Percentiles rank a stretch among this genome's conserved stretches.
Evolutionary conservation across 1,284 basidiomycete species (phyloP).

Genomic region (Hymenochaete sp.): DNA sequence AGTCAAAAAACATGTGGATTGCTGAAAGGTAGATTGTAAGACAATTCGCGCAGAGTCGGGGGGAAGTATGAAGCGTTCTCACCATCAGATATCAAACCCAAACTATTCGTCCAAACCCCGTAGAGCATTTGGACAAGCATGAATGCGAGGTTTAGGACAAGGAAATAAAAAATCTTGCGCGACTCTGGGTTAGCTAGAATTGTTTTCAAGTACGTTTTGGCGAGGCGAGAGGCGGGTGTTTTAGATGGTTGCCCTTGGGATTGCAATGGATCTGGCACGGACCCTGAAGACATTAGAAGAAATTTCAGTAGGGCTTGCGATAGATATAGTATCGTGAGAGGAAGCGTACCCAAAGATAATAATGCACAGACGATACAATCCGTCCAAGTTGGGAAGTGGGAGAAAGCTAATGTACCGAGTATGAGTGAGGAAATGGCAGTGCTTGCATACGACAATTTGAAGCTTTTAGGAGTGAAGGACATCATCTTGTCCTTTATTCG

Average conservation of each 20-base stretch:
- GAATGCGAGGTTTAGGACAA: constrained; percentile 89
- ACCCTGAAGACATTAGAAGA: constrained; percentile 33
- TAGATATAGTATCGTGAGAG: not conserved
- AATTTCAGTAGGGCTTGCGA: not conserved
- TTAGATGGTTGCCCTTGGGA: constrained; percentile 36
- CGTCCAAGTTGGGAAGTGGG: constrained; percentile 43
- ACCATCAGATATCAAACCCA: constrained; percentile 97
- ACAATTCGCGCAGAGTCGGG: too few relatives aligned
- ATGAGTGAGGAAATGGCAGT: constrained; percentile 37
- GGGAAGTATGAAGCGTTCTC: constrained; percentile 24
- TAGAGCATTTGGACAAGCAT: constrained; percentile 96
- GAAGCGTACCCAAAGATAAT: constrained; percentile 48
- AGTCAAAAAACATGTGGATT: constrained; percentile 99
- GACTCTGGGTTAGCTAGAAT: constrained; percentile 89
- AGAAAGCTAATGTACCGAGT: constrained; percentile 46
- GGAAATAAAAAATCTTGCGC: constrained; percentile 94
- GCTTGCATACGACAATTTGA: constrained; percentile 45
- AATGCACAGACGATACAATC: constrained; percentile 43
- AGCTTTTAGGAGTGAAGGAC: constrained; percentile 42
- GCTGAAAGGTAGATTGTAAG: constrained; percentile 40
- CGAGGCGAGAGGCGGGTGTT: constrained; percentile 48
- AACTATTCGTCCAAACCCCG: constrained; percentile 95
- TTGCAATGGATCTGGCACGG: constrained; percentile 43
- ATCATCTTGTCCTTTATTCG: constrained; percentile 38
- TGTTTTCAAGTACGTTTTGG: constrained; percentile 74